Evolutionary conservation across 192 early-diverging fungal species (phyloP).

Genomic region (Ambispora gerdemannii): DNA sequence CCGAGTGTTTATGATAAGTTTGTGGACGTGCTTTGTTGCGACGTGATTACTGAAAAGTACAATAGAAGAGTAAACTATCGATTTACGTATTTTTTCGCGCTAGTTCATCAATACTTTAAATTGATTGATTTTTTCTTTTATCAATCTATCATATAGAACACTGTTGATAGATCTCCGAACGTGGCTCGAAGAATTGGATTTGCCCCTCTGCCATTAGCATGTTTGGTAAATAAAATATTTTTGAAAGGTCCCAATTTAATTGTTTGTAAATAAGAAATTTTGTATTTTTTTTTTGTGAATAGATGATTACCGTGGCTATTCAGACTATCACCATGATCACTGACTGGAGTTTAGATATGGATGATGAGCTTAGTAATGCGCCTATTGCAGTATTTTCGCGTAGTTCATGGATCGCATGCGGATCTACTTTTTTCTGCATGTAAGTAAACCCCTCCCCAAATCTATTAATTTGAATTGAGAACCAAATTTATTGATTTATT

Average conservation of each 20-base stretch:
- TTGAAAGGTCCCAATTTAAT: not conserved
- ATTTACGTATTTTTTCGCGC: not conserved
- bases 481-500: constrained; percentile 21
- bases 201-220: constrained; percentile 73
- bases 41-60: constrained; percentile 62
- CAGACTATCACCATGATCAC: constrained; percentile 33
- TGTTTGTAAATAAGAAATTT: constrained; percentile 37
- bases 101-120: not conserved
- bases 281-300: constrained; percentile 30
- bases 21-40: constrained; percentile 82
- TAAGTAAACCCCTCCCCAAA: constrained; percentile 29
- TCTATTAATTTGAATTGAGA: constrained; percentile 20
- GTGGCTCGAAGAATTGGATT: constrained; percentile 81
- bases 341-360: constrained; percentile 28
- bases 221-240: constrained; percentile 61
- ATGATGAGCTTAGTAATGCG: constrained; percentile 26
- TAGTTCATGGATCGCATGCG: constrained; percentile 23
- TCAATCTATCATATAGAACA: constrained; percentile 42
- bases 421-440: constrained; percentile 27
- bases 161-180: constrained; percentile 68
- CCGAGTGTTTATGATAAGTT: constrained; percentile 85
- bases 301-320: constrained; percentile 3
- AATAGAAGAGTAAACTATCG: constrained; percentile 2
- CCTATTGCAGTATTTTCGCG: constrained; percentile 30
- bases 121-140: not conserved